Evolutionary conservation across 2,329 filamentous ascomycete genomes (phyloP).

Genomic region (Aspergillus candidus): DNA sequence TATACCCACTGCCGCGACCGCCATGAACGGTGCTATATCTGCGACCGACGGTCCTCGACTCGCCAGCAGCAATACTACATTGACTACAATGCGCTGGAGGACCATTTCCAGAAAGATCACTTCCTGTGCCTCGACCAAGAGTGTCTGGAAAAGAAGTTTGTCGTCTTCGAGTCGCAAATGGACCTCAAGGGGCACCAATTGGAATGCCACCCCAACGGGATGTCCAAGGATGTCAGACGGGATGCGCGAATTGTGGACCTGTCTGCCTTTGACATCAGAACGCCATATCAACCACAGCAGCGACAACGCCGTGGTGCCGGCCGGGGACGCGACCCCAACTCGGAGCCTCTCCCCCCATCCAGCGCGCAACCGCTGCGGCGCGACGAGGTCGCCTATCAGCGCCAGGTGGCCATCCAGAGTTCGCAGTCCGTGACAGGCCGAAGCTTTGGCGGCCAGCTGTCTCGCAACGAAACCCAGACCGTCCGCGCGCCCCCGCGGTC

Average conservation of each 20-base stretch:
- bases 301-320: constrained; percentile 56
- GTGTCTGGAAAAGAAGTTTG: constrained; percentile 94
- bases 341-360: constrained; percentile 68
- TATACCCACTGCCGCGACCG: constrained; percentile 89
- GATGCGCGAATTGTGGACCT: constrained; percentile 84
- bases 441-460: constrained; percentile 79
- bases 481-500: constrained; percentile 42
- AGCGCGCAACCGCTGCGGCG: constrained; percentile 74
- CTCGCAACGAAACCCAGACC: constrained; percentile 44
- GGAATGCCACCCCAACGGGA: constrained; percentile 67
- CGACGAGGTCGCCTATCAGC: constrained; percentile 85
- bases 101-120: constrained; percentile 83
- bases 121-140: constrained; percentile 78
- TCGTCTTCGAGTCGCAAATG: constrained; percentile 91
- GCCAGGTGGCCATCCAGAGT: constrained; percentile 85
- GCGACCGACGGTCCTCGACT: constrained; percentile 60
- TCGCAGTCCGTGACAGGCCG: constrained; percentile 73
- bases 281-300: constrained; percentile 59
- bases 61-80: constrained; percentile 83
- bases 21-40: constrained; percentile 93
- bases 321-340: constrained; percentile 78
- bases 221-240: constrained; percentile 76
- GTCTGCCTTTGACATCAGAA: constrained; percentile 72
- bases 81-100: constrained; percentile 78
- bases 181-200: constrained; percentile 92